Percentiles rank a stretch among this genome's conserved stretches.
phyloP scores from a whole-genome alignment of 2,329 filamentous ascomycete species.

The Xylariaceae sp. region DNA sequence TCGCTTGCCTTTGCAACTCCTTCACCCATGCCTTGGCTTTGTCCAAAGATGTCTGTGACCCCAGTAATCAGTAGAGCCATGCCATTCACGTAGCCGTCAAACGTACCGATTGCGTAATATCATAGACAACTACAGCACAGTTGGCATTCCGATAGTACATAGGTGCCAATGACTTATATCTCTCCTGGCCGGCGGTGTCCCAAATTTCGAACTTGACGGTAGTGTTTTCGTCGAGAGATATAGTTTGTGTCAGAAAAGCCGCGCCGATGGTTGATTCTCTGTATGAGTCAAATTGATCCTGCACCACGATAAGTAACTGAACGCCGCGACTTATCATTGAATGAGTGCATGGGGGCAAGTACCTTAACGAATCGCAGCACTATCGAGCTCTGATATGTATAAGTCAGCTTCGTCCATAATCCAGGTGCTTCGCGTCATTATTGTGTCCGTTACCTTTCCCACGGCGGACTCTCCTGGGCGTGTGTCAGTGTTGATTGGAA shows the following conservation, averaged over 20 bases:
- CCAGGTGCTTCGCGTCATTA: slow-evolving; percentile 5
- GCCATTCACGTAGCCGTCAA: not conserved
- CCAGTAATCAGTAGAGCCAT: slow-evolving; percentile 23
- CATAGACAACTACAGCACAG: slow-evolving; percentile 97
- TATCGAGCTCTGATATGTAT: slow-evolving; percentile 71
- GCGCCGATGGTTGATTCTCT: slow-evolving; percentile 97
- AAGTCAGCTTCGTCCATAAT: slow-evolving; percentile 19
- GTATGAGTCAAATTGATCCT: slow-evolving; percentile 99
- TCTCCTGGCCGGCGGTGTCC: slow-evolving; percentile 97
- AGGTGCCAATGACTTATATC: slow-evolving; percentile 96
- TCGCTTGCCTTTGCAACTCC: slow-evolving; percentile 95
- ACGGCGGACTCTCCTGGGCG: slow-evolving; percentile 88
- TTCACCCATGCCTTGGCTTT: slow-evolving; percentile 99
- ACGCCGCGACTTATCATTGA: slow-evolving; percentile 21
- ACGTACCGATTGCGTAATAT: slow-evolving; percentile 96
- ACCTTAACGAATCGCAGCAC: slow-evolving; percentile 98
- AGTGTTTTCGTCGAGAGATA: slow-evolving; percentile 94
- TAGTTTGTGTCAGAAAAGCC: slow-evolving; percentile 97
- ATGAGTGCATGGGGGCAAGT: slow-evolving; percentile 15
- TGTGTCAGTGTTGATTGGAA: slow-evolving; percentile 9
- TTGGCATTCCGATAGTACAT: slow-evolving; percentile 99
- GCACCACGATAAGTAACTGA: slow-evolving; percentile 13
- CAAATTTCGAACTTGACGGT: slow-evolving; percentile 99
- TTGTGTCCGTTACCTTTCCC: slow-evolving; percentile 67
- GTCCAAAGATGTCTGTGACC: slow-evolving; percentile 77